Evolutionary conservation across 2,329 filamentous ascomycete species (phyloP).

Genomic region (Colletotrichum camelliae): DNA sequence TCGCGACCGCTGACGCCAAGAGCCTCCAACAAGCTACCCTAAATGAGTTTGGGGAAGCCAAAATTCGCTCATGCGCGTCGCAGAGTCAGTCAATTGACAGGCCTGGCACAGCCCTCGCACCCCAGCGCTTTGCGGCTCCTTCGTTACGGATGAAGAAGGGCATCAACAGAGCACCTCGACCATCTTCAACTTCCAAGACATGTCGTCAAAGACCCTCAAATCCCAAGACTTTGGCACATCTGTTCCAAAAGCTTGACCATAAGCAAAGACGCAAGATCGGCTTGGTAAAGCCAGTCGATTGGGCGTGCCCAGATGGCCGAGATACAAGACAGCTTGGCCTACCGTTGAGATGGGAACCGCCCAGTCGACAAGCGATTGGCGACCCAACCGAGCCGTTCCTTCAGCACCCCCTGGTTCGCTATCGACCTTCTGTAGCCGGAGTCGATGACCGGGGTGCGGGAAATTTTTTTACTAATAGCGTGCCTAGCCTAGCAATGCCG

Average conservation of each 20-base stretch:
- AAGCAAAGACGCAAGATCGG: neutral
- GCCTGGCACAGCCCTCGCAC: neutral
- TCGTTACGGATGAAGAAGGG: neutral
- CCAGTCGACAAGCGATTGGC: slow-evolving; percentile 8
- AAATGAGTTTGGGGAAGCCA: neutral
- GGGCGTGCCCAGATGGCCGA: slow-evolving; percentile 5
- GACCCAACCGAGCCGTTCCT: slow-evolving; percentile 7
- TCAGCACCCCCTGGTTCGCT: neutral
- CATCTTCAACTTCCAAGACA: slow-evolving; percentile 4
- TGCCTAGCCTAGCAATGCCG: neutral
- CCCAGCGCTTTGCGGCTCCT: neutral
- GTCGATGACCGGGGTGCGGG: neutral
- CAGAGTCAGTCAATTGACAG: neutral
- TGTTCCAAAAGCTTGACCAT: slow-evolving; percentile 9
- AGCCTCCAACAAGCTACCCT: neutral
- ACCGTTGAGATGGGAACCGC: neutral
- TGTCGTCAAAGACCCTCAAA: neutral
- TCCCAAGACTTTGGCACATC: neutral
- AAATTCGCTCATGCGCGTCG: neutral
- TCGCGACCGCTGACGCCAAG: slow-evolving; percentile 14
- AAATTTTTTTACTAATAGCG: slow-evolving; percentile 5
- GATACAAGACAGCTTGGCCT: slow-evolving; percentile 10
- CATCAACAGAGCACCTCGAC: neutral
- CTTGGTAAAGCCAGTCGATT: slow-evolving; percentile 3
- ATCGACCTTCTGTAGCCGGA: neutral